Conservation (phyloP, 306 rosid genomes). For the Acacia melanoxylon region DNA sequence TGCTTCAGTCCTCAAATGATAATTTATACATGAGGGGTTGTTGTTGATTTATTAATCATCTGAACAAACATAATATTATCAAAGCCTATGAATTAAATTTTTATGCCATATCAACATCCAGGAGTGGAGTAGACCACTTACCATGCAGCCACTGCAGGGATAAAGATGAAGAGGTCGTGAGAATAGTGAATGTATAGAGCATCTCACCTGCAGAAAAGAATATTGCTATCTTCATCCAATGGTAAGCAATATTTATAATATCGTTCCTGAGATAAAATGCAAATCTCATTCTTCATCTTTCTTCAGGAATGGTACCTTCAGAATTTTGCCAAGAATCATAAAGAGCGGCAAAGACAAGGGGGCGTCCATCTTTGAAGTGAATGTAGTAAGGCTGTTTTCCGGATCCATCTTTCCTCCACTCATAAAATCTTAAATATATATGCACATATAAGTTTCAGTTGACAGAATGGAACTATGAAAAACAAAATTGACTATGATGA, state of each 20-base stretch:
- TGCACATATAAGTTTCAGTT: neutral
- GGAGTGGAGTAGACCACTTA: slow-evolving; percentile 42
- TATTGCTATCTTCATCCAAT: slow-evolving; percentile 15
- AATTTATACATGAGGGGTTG: neutral
- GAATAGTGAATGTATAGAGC: slow-evolving; percentile 72
- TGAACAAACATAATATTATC: neutral
- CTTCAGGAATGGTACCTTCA: slow-evolving; percentile 52
- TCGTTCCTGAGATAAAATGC: neutral
- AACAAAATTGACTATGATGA: neutral
- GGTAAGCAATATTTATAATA: neutral
- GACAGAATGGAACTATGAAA: slow-evolving; percentile 21
- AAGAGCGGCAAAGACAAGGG: slow-evolving; percentile 87
- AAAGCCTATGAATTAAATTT: slow-evolving; percentile 1
- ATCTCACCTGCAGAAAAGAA: slow-evolving; percentile 58
- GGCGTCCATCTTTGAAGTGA: slow-evolving; percentile 80
- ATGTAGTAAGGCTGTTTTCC: slow-evolving; percentile 91
- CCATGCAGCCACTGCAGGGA: slow-evolving; percentile 89
- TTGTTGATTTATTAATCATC: slow-evolving; percentile 12
- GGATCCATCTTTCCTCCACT: slow-evolving; percentile 92
- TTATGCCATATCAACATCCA: slow-evolving; percentile 20
- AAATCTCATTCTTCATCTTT: slow-evolving; percentile 19
- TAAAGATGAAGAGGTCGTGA: slow-evolving; percentile 79
- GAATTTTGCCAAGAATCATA: slow-evolving; percentile 82
- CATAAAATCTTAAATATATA: slow-evolving; percentile 63
- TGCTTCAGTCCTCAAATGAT: neutral